A percentile compares a stretch with the other conserved stretches of the same genome.
Conservation (phyloP, 2,329 filamentous ascomycete genomes). For the Exutisphaerella laricina region DNA sequence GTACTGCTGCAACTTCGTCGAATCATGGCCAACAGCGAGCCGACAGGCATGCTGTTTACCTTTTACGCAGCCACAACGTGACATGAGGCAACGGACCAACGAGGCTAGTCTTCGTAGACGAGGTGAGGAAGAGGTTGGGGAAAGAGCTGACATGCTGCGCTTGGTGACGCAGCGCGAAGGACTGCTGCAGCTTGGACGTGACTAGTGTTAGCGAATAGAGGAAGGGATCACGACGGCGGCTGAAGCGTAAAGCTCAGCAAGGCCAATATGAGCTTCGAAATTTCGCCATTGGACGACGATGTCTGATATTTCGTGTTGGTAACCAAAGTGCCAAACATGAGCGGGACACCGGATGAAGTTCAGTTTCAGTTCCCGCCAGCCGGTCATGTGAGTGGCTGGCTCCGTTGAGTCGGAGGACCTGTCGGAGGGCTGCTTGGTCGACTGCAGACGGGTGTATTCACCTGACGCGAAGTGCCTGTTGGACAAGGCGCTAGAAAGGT, state of each 20-base stretch:
- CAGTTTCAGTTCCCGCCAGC: slow-evolving; percentile 5
- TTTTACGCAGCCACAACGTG: slow-evolving; percentile 17
- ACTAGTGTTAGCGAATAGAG: slow-evolving; percentile 12
- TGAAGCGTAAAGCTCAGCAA: slow-evolving; percentile 14
- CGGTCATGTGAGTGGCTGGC: slow-evolving; percentile 18
- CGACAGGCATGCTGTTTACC: slow-evolving; percentile 16
- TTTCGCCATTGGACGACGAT: slow-evolving; percentile 22
- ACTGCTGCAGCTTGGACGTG: slow-evolving; percentile 12
- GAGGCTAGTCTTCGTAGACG: slow-evolving; percentile 17
- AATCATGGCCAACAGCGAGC: slow-evolving; percentile 12
- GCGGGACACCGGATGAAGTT: slow-evolving; percentile 16
- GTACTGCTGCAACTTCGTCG: slow-evolving; percentile 15
- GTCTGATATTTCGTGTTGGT: slow-evolving; percentile 9
- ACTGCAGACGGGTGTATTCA: slow-evolving; percentile 17
- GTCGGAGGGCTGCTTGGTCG: slow-evolving; percentile 11
- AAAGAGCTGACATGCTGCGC: slow-evolving; percentile 16
- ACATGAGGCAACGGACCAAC: slow-evolving; percentile 14
- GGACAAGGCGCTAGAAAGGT: slow-evolving; percentile 13
- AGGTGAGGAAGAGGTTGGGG: slow-evolving; percentile 18
- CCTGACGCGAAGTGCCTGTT: slow-evolving; percentile 18
- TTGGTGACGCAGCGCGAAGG: slow-evolving; percentile 15
- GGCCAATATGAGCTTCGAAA: slow-evolving; percentile 15
- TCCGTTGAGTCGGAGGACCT: slow-evolving; percentile 15
- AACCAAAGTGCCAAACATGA: slow-evolving; percentile 7
- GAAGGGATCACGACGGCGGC: slow-evolving; percentile 9